Evolutionary conservation across 495 filamentous ascomycete species (phyloP), one percentile per base, ranked within the genome.

Genomic region (Podospora bellae-mahoneyi): DNA sequence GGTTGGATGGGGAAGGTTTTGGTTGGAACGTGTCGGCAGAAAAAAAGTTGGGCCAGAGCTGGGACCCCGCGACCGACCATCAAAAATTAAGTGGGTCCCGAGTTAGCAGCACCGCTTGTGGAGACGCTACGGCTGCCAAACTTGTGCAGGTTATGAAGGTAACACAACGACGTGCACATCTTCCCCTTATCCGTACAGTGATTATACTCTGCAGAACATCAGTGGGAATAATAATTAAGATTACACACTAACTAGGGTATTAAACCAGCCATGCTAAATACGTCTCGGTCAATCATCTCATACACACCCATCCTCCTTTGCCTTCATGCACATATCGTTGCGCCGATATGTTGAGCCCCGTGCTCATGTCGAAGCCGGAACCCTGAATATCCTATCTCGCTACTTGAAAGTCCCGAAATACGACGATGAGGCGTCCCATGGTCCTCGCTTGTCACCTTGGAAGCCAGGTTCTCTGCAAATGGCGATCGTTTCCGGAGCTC

Each of bases 391-490:
- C 53, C 62, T 15, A 66, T 55, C 56, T 72, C 66, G 9, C 57
- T 65, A 26, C 16, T 65, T 39, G 58, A 34, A 20, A 72, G 48
- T 34, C 65, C 60, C 15, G 68, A 59, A 1, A 66, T 53, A 2
- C 65, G 32, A 23, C 69, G 44, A n/a, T 60, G 67, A 19, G 67
- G 60, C 9, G 65, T 65, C 2, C 72, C 70, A 5, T 28, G 20
- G 1, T 60, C 61, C 2, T 62, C 70, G 19, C 53, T 68, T 7
- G 70, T 70, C 6, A 62, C 65, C 15, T 68, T 59, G 19, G 63
- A 68, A 2, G 84, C 83, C n/a, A 92, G 77, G 59, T 85, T 84
- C 79, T 93, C 88, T 7, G 92, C 91, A 72, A 94, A 94, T 0
- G 86, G 86, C 18, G 89, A 92, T 2, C 88, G 83, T 73, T 85